These are phyloP conservation scores for Athelia psychrophila DNA, from an alignment of 1,284 basidiomycete genomes.

Conservation along the genomic window DNA sequence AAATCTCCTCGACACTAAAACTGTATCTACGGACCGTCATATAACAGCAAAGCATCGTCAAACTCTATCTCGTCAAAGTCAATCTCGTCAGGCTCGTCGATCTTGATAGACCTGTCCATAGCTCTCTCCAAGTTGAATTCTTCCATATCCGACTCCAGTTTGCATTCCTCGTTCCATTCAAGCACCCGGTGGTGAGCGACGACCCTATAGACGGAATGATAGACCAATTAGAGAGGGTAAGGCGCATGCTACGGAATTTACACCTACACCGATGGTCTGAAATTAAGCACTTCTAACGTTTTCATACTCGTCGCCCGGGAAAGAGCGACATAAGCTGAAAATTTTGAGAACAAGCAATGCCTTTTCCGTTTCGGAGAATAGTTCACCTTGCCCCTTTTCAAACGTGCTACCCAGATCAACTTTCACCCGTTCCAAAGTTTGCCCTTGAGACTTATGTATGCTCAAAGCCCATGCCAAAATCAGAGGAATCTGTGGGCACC, in stretches of 20 bases:
- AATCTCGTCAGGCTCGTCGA: slow-evolving; percentile 1
- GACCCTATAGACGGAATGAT: slow-evolving; percentile 31
- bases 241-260: not conserved
- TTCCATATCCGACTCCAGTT: slow-evolving; percentile 25
- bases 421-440: slow-evolving; percentile 71
- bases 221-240: not conserved
- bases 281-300: slow-evolving; percentile 88
- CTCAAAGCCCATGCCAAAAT: slow-evolving; percentile 89
- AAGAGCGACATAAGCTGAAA: slow-evolving; percentile 88
- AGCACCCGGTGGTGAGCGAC: slow-evolving; percentile 46
- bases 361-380: slow-evolving; percentile 3
- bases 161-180: slow-evolving; percentile 22
- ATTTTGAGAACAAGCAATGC: slow-evolving; percentile 1
- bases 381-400: slow-evolving; percentile 80
- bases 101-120: not conserved
- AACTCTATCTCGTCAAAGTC: slow-evolving; percentile 1
- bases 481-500: slow-evolving; percentile 65
- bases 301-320: slow-evolving; percentile 92
- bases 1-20: no score
- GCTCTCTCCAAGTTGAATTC: slow-evolving; percentile 7
- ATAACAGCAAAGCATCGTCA: no score
- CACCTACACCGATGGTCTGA: slow-evolving; percentile 64
- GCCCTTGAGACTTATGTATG: slow-evolving; percentile 93
- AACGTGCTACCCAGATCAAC: slow-evolving; percentile 71
- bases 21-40: no score